Conservation (phyloP, 225 moss, liverwort and hornwort species). For the Climacium dendroides region DNA sequence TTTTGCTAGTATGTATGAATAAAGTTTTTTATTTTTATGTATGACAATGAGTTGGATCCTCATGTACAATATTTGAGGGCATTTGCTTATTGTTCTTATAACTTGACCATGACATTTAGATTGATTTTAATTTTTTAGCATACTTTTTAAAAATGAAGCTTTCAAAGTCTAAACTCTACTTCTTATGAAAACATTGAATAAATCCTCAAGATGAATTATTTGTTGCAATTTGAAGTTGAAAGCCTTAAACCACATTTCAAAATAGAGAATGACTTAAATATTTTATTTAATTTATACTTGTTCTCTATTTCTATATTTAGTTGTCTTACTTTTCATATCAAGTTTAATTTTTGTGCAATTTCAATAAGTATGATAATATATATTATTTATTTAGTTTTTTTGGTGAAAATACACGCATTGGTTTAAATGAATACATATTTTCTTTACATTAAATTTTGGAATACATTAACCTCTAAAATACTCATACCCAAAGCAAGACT, state of each 20-base stretch:
- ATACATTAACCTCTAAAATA: neutral
- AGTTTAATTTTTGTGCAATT: neutral
- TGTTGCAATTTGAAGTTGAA: neutral
- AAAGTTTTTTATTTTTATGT: neutral
- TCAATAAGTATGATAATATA: neutral
- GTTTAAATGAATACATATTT: neutral
- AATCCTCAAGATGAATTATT: accelerated
- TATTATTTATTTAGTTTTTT: neutral
- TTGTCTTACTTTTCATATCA: accelerated
- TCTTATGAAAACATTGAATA: neutral
- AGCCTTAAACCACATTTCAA: neutral
- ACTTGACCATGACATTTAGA: accelerated
- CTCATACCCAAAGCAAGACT: neutral
- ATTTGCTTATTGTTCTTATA: too few species aligned
- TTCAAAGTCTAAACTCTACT: neutral
- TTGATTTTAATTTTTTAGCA: neutral
- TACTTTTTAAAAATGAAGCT: neutral
- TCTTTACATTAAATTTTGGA: neutral
- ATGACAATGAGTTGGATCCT: neutral
- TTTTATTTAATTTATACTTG: neutral
- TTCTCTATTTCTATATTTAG: neutral
- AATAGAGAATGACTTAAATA: neutral
- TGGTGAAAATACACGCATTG: accelerated
- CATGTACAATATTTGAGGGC: neutral
- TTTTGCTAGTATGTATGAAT: neutral